Evolutionary conservation across 495 filamentous ascomycete genomes (phyloP).

Genomic region (Aspergillus ellipticus): DNA sequence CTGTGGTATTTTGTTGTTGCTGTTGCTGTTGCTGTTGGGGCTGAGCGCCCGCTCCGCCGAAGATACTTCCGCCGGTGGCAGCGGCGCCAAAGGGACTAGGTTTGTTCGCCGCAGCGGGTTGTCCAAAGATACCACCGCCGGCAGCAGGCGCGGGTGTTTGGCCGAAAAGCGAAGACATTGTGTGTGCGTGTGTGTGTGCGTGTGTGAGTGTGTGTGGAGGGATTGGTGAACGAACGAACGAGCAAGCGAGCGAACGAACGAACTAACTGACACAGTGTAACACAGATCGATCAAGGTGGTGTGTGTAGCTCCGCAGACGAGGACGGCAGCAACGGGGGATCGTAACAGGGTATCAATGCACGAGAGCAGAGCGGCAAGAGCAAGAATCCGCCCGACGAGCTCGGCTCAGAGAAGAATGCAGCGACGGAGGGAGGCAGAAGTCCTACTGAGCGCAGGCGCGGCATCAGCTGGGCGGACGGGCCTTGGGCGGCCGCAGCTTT

Average conservation of each 20-base stretch:
- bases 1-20: slow-evolving; percentile 22
- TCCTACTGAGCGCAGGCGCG: background rate
- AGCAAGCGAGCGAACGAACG: too few species aligned
- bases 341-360: too few species aligned
- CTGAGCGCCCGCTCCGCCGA: too few species aligned
- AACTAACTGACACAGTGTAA: too few species aligned
- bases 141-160: slow-evolving; percentile 23
- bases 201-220: background rate
- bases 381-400: background rate
- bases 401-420: background rate
- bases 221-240: too few species aligned
- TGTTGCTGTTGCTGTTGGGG: slow-evolving; percentile 15
- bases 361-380: background rate
- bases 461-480: background rate
- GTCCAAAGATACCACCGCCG: slow-evolving; percentile 13
- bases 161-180: slow-evolving; percentile 33
- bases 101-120: slow-evolving; percentile 27
- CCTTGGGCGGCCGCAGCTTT: too few species aligned
- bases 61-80: slow-evolving; percentile 21
- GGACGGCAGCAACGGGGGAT: too few species aligned
- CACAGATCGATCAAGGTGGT: too few species aligned
- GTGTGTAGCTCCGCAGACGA: background rate
- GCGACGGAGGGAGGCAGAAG: background rate
- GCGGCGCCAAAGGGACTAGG: slow-evolving; percentile 32
- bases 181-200: background rate